Percentiles rank a stretch among this genome's conserved stretches.
These are phyloP conservation scores for Diplodia seriata DNA, from an alignment of 2,329 filamentous ascomycete species.

Conservation along the genomic window DNA sequence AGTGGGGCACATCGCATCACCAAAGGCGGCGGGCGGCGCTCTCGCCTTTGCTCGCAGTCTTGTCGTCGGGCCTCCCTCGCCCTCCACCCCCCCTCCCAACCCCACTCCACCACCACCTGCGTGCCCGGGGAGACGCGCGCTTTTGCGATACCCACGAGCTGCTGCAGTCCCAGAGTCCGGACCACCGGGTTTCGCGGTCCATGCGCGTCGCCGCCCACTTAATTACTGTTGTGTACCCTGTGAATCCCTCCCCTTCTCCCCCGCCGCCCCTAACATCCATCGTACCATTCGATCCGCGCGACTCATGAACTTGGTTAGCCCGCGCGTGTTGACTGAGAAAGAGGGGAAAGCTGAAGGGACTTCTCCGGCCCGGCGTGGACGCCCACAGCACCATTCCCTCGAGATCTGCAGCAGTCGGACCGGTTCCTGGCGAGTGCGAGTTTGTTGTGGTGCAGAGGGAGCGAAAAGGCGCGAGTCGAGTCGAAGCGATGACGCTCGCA, in stretches of 20 bases:
- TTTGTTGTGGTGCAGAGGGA: too few species aligned
- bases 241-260: not conserved
- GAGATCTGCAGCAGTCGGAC: slow-evolving; percentile 1
- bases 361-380: not conserved
- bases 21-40: not conserved
- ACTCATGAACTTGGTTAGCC: not conserved
- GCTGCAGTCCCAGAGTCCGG: not conserved
- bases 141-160: not conserved
- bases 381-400: not conserved
- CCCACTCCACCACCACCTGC: not conserved
- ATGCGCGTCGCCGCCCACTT: not conserved
- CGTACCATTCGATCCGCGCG: not conserved
- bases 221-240: not conserved
- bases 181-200: not conserved
- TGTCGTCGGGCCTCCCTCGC: not conserved
- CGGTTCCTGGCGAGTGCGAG: too few species aligned
- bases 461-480: not conserved
- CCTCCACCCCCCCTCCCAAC: not conserved
- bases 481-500: not conserved
- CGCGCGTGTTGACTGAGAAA: not conserved
- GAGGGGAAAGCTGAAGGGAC: too few species aligned
- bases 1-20: not conserved
- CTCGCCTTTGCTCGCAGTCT: not conserved
- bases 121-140: not conserved
- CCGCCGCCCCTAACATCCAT: not conserved